Evolutionary conservation across 108 stramenopile genomes (phyloP), one percentile per base, ranked within the genome.

Genomic region (Nannochloropsis gaditana): DNA sequence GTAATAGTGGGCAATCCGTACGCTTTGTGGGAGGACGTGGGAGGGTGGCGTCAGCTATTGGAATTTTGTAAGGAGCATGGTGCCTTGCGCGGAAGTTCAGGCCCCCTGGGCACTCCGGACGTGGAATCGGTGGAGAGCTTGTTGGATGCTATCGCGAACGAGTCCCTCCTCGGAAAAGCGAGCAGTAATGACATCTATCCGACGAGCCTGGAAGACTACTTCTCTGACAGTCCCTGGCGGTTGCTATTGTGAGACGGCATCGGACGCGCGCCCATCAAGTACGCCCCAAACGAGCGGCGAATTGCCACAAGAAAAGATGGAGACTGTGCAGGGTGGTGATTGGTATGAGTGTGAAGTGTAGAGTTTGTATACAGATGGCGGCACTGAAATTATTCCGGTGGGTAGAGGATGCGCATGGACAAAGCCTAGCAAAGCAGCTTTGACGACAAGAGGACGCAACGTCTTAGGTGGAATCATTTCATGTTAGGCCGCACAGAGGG

Each of bases 1-100:
- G 92, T 96, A 21, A 92, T 95, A 42, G 93, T 96, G 47, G 95
- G 95, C 5, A 93, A 93, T 81, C 95, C 95, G 9, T 80, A 84
- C 73, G 84, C 84, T 9, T 47, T 88, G 79, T 88, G 87, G 87
- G 73, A 82, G 44, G 83, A 88, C 41, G 44, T 83, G 45, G 59
- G 59, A 2, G 59, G 59, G 3, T 73, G 59, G 59, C 15, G 59
- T 1, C 59, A 73, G 6, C n/a, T 73, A n/a, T n/a, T 73, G 59
- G 59, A 73, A n/a, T 73, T 73, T n/a, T 73, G 59, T 73, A n/a
- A 15, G 3, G 59, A 15, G 1, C 59, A 73, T 73, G 59, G 59
- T 15, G 59, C 59, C 19, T 15, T 73, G 59, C 59, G 59, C 8
- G 59, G 59, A n/a, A 73, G 59, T 73, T n/a, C 19, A n/a, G 59